Evolutionary conservation across 441 rosid species (phyloP), one percentile per base, ranked within the genome.

Genomic region (Iberis amara): DNA sequence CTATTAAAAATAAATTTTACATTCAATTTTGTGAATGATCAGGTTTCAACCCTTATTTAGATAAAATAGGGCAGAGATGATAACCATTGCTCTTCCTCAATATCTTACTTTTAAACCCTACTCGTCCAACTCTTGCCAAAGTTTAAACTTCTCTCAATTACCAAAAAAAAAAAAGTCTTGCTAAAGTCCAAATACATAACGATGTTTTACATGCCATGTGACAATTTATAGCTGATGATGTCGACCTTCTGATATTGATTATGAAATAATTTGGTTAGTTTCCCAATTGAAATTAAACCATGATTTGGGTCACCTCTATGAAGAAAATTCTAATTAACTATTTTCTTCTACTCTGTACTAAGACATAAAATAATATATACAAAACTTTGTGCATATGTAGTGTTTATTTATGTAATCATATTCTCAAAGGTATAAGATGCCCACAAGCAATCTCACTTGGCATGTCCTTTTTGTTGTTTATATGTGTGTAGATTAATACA

Each of bases 371-470:
- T 13, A 13, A 38, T n/a, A 23, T 13, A 43, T 3, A 40, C 15
- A 32, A 10, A 39, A 2, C 8, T 21, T 15, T 9, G 27, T 48
- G 24, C 38, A 21, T 21, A 41, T 50, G 26, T 7, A 23, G 3
- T 47, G 23, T 41, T 21, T 28, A 55, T 33, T 0, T 31, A 50
- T 43, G 6, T 38, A 23, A 51, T 50, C 31, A 44, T 64, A 21
- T 44, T 45, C 43, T 52, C 40, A 42, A 31, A 52, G 38, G 30
- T 24, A 51, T 58, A 55, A 11, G 55, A 52, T 65, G 55, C 45
- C 69, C 59, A 65, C 59, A 52, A 52, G 49, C 59, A 51, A 32
- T 31, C 49, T 57, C 69, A 64, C 69, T 57, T 64, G 59, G 48
- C 54, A 57, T 57, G 64, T 57, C 47, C 18, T 50, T 35, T 42